Conservation (phyloP, 495 filamentous ascomycete genomes). For the Penicillium dipodomyicola region DNA sequence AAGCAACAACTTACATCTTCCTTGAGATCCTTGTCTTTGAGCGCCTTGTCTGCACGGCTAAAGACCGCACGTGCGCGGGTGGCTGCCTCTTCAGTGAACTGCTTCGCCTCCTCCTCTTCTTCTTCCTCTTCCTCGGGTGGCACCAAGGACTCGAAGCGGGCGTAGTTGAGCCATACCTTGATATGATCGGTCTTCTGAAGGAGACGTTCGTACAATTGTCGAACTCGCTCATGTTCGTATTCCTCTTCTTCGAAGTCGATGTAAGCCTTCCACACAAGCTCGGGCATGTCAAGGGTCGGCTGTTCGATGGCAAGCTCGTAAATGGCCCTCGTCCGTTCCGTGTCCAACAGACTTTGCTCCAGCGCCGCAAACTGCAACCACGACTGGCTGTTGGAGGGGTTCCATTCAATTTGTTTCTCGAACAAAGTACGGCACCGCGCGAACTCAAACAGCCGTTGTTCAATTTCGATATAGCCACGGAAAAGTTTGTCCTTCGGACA, state of each 20-base stretch:
- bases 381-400: constrained; percentile 80
- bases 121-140: constrained; percentile 66
- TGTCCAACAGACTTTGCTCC: constrained; percentile 84
- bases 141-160: constrained; percentile 92
- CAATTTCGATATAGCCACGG: constrained; percentile 87
- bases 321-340: constrained; percentile 83
- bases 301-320: constrained; percentile 89
- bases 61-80: constrained; percentile 78
- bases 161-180: constrained; percentile 98
- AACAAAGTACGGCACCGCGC: constrained; percentile 84
- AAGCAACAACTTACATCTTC: constrained; percentile 61
- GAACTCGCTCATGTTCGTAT: constrained; percentile 77
- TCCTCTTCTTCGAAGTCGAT: constrained; percentile 98
- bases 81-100: constrained; percentile 81
- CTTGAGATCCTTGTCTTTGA: constrained; percentile 91
- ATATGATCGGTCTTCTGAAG: constrained; percentile 92
- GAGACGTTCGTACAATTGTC: constrained; percentile 85
- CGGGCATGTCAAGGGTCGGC: constrained; percentile 90
- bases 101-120: constrained; percentile 62
- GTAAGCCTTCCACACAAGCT: constrained; percentile 93
- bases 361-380: constrained; percentile 96
- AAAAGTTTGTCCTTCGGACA: constrained; percentile 96
- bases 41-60: constrained; percentile 77
- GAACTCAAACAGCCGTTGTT: constrained; percentile 91
- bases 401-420: constrained; percentile 90